Evolutionary conservation across 1,139 yeast genomes (phyloP).

Genomic region (Lodderomyces elongisporus): DNA sequence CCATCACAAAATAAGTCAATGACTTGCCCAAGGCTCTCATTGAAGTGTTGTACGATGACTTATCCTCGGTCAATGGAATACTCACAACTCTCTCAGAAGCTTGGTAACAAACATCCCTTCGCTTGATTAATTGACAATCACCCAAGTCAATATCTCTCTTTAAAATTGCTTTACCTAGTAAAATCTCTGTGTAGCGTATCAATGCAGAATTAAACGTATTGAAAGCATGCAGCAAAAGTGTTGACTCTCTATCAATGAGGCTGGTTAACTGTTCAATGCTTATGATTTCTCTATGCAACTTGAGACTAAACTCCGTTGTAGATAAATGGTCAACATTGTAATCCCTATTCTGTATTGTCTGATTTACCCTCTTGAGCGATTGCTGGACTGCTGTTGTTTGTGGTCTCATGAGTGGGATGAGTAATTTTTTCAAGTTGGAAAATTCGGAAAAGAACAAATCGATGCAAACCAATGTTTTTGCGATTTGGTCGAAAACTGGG

Average conservation of each 20-base stretch:
- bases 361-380: slow-evolving; percentile 22
- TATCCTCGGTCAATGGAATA: slow-evolving; percentile 37
- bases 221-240: slow-evolving; percentile 26
- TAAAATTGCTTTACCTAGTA: slow-evolving; percentile 41
- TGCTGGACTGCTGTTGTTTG: slow-evolving; percentile 28
- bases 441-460: slow-evolving; percentile 34
- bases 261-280: slow-evolving; percentile 36
- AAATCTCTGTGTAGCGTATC: slow-evolving; percentile 33
- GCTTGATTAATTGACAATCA: slow-evolving; percentile 32
- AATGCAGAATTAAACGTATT: slow-evolving; percentile 32
- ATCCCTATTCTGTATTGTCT: slow-evolving; percentile 21
- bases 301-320: slow-evolving; percentile 1
- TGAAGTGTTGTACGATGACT: slow-evolving; percentile 14
- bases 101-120: slow-evolving; percentile 38
- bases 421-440: slow-evolving; percentile 35
- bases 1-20: slow-evolving; percentile 18
- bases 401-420: slow-evolving; percentile 30
- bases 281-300: slow-evolving; percentile 19
- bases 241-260: slow-evolving; percentile 34
- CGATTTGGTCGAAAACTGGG: slow-evolving; percentile 20
- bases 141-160: slow-evolving; percentile 27
- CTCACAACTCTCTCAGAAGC: slow-evolving; percentile 44
- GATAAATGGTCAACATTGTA: slow-evolving; percentile 6
- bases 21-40: slow-evolving; percentile 20
- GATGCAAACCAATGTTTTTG: slow-evolving; percentile 26